Base-by-base conservation (phyloP, 208 protist genomes). In the Leishmania aethiopica region DNA sequence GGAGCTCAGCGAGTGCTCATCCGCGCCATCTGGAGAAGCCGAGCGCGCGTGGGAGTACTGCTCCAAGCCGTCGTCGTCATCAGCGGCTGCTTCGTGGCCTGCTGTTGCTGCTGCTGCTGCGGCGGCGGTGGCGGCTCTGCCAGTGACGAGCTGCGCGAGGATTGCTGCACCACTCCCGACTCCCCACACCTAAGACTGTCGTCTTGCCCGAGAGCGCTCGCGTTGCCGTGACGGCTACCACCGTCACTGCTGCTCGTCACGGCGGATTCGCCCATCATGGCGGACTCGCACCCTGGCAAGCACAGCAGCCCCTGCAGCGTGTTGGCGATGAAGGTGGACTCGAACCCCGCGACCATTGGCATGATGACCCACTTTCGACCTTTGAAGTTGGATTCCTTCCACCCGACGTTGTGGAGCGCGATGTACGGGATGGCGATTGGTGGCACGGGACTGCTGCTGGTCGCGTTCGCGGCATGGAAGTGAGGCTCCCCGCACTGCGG, bases 201-300 rank as follows among this genome's bases (percentile, higher is more conserved):
- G 32, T 67, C 32, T 40, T 37, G 62, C 17, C 32, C 62, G 13
- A 40, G 32, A 22, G 62, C 0, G 28, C 32, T 40, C 62, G 11
- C 62, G 62, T 40, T 67, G 62, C 32, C 0, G 32, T 40, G 13
- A 40, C 32, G 28, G 32, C 62, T 51, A 22, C 8, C n/a, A 6
- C 72, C 72, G 72, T 51, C 51, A 60, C 72, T 62, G 51, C 72
- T 53, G 53, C 55, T 25, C 25, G 37, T 70, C 60, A 35, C 55
- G 35, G 77, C 62, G 35, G 69, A 67, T 22, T 86, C 42, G n/a
- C 85, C 88, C 72, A 94, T 85, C 40, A 94, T 83, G 13, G 84
- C 84, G 10, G 74, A 81, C 80, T 93, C 91, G 75, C 83, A 92
- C 5, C 91, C 91, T 10, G 91, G 91, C 62, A 93, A 80, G 75